Conservation (phyloP, 805 yeast genomes). For the Ogataea angusta region DNA sequence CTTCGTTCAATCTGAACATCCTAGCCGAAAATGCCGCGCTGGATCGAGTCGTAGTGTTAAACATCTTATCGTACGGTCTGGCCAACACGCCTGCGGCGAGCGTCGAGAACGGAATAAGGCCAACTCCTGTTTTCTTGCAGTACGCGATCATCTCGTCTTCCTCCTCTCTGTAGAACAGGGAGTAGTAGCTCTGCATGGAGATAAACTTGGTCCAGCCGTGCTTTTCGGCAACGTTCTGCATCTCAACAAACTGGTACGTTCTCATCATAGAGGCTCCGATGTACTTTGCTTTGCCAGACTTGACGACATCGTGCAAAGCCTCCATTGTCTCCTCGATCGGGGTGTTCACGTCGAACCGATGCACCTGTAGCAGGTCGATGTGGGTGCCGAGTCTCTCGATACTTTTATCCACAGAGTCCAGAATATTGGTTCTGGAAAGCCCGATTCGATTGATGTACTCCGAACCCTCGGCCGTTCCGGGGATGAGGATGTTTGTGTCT, state of each 20-base stretch:
- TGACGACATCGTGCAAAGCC: conserved; percentile 51
- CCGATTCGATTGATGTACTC: conserved; percentile 37
- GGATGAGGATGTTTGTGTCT: background rate
- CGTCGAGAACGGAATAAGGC: conserved; percentile 61
- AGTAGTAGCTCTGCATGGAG: conserved; percentile 56
- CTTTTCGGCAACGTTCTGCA: conserved; percentile 56
- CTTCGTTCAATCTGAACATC: conserved; percentile 15
- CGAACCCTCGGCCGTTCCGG: conserved; percentile 22
- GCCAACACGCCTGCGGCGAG: conserved; percentile 45
- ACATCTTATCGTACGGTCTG: conserved; percentile 36
- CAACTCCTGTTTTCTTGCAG: conserved; percentile 50
- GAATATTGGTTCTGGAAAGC: conserved; percentile 43
- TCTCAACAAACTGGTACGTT: conserved; percentile 49
- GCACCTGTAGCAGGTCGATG: conserved; percentile 55
- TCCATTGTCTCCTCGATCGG: conserved; percentile 55
- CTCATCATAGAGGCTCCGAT: conserved; percentile 64
- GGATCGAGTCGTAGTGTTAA: conserved; percentile 7
- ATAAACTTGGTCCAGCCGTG: conserved; percentile 57
- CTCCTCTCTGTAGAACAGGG: conserved; percentile 56
- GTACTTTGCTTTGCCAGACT: conserved; percentile 47
- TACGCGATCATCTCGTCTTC: conserved; percentile 61
- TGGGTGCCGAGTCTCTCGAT: conserved; percentile 49
- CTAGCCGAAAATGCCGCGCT: background rate
- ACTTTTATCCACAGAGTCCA: conserved; percentile 41
- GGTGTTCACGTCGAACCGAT: conserved; percentile 46